Evolutionary conservation across 2,329 filamentous ascomycete species (phyloP), one percentile per base, ranked within the genome.

Genomic region (Cladophialophora yegresii): DNA sequence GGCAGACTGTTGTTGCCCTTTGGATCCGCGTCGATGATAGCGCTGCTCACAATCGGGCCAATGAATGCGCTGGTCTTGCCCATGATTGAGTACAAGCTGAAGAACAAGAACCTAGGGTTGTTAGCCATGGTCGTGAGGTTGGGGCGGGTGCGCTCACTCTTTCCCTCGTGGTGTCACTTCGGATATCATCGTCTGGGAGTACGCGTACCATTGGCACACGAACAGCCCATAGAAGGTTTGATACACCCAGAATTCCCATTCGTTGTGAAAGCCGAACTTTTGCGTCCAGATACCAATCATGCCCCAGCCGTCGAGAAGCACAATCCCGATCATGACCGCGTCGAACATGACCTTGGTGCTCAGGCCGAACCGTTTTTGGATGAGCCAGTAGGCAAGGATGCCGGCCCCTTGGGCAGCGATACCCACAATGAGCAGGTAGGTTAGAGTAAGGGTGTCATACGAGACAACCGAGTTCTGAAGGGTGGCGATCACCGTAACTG

Each of bases 321-420:
- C 80, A 66, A 89, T 89, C 40, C 78, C 81, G 2, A 88, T 74
- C 67, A 86, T 86, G 62, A 89, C 81, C 8, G 80, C 77, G 71
- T 87, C 87, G 78, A 90, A 89, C 87, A 90, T 89, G 16, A 83
- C 84, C 74, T 89, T 89, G 1, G 86, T 87, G 50, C 81, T 80
- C 3, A 89, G 78, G 1, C 80, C 74, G 72, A 81, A 87, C n/a
- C 79, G 79, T 66, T 84, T 82, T 72, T 90, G 87, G 10, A 87
- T 77, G 58, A 77, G 77, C 84, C 85, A 89, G 71, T 88, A 89
- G 4, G 74, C 73, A 57, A 83, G 85, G 58, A 89, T 89, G 0
- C 87, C 87, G 0, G 84, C 75, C 0, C 82, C 85, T 73, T 89
- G 87, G 0, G 87, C 82, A 6, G 79, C 83, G 58, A 89, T 88